Conservation (phyloP, 169 alveolate species). For the Cyclospora cayetanensis region DNA sequence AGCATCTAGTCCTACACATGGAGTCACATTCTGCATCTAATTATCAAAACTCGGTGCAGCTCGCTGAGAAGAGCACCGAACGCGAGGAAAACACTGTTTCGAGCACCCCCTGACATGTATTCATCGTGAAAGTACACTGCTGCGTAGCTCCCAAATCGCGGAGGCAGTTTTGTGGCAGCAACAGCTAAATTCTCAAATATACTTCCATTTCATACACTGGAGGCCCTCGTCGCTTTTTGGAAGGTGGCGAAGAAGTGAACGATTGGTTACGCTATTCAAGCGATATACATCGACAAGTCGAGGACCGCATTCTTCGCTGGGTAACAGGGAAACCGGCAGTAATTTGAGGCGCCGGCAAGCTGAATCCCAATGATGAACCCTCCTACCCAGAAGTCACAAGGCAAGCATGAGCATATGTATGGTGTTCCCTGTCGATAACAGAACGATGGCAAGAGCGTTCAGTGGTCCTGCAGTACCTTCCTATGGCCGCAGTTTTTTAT, state of each 20-base stretch:
- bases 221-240: background rate
- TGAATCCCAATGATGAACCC: slow-evolving; percentile 11
- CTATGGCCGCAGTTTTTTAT: slow-evolving; percentile 6
- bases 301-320: background rate
- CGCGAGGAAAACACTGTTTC: background rate
- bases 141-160: background rate
- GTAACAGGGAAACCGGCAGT: background rate
- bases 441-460: background rate
- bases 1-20: background rate
- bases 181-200: background rate
- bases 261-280: background rate
- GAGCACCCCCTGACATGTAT: slow-evolving; percentile 12
- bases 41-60: background rate
- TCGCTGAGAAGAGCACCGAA: background rate
- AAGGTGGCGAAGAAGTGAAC: background rate
- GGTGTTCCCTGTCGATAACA: background rate
- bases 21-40: background rate
- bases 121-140: background rate
- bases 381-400: slow-evolving; percentile 10
- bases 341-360: background rate
- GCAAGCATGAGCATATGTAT: background rate
- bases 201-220: background rate
- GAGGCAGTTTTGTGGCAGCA: background rate
- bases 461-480: background rate
- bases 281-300: background rate